These are phyloP conservation scores for Monosporascus ibericus DNA, from an alignment of 2,329 filamentous ascomycete species.

Conservation along the genomic window DNA sequence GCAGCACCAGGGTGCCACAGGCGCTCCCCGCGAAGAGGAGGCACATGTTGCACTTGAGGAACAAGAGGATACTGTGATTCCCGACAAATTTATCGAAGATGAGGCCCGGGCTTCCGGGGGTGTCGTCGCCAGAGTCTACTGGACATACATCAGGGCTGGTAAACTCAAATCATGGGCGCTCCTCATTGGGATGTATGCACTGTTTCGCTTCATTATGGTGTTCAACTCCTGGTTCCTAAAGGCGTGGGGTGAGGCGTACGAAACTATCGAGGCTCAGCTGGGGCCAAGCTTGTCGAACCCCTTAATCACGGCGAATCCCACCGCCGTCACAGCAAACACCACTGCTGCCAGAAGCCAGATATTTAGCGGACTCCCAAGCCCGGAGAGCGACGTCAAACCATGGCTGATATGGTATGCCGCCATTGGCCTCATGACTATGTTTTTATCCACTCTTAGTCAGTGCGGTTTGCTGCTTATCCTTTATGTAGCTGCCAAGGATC, in stretches of 20 bases:
- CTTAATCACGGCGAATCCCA: neutral
- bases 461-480: slow-evolving; percentile 69
- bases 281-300: slow-evolving; percentile 4
- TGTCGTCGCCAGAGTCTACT: slow-evolving; percentile 71
- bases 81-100: slow-evolving; percentile 74
- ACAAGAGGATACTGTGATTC: slow-evolving; percentile 45
- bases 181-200: slow-evolving; percentile 55
- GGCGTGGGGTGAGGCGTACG: slow-evolving; percentile 76
- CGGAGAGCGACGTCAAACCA: slow-evolving; percentile 58
- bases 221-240: slow-evolving; percentile 77
- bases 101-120: slow-evolving; percentile 69
- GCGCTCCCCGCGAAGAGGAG: slow-evolving; percentile 24
- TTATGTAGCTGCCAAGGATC: slow-evolving; percentile 67
- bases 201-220: slow-evolving; percentile 60
- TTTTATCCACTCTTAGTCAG: slow-evolving; percentile 56
- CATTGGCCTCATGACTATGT: slow-evolving; percentile 55
- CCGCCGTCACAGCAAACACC: neutral
- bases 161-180: slow-evolving; percentile 66
- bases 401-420: slow-evolving; percentile 70
- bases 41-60: slow-evolving; percentile 26
- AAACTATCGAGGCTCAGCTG: slow-evolving; percentile 18
- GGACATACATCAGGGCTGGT: slow-evolving; percentile 79
- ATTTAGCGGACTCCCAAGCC: slow-evolving; percentile 55
- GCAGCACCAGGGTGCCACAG: slow-evolving; percentile 16
- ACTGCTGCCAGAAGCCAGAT: slow-evolving; percentile 17